Percentiles rank a stretch among this genome's conserved stretches.
Evolutionary conservation across 2,329 filamentous ascomycete species (phyloP).

Genomic region (Colletotrichum aenigma): DNA sequence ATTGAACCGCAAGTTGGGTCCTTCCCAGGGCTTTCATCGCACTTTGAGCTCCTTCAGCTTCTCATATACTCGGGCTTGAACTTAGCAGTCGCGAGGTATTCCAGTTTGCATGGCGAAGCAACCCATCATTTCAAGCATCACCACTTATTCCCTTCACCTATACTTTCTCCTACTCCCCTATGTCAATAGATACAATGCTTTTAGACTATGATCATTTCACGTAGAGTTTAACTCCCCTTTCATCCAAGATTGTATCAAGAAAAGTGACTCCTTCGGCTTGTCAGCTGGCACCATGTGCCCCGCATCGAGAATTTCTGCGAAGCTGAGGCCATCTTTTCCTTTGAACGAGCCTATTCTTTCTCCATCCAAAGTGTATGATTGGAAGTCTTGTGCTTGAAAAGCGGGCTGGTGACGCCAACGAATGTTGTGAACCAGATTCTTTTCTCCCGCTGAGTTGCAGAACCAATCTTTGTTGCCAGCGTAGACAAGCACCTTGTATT

Average conservation of each 20-base stretch:
- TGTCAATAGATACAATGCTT: background rate
- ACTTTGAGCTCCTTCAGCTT: background rate
- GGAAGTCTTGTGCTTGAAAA: background rate
- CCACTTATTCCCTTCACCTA: background rate
- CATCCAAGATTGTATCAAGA: background rate
- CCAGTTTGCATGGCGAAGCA: background rate
- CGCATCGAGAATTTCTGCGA: background rate
- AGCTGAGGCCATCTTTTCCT: background rate
- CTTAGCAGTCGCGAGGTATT: background rate
- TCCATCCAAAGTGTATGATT: background rate
- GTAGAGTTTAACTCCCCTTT: background rate
- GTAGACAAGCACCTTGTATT: background rate
- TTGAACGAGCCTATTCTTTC: background rate
- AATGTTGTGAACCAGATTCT: background rate
- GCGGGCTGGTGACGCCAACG: background rate
- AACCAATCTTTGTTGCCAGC: slow-evolving; percentile 3
- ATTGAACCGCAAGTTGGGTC: background rate
- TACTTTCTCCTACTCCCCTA: background rate
- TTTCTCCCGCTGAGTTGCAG: background rate
- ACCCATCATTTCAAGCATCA: background rate
- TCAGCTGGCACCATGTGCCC: slow-evolving; percentile 3
- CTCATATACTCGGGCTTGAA: background rate
- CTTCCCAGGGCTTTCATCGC: background rate
- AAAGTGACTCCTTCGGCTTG: background rate
- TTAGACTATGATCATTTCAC: background rate